Evolutionary conservation across 2,329 filamentous ascomycete genomes (phyloP), one percentile per base, ranked within the genome.

Genomic region (Verticillium klebahnii): DNA sequence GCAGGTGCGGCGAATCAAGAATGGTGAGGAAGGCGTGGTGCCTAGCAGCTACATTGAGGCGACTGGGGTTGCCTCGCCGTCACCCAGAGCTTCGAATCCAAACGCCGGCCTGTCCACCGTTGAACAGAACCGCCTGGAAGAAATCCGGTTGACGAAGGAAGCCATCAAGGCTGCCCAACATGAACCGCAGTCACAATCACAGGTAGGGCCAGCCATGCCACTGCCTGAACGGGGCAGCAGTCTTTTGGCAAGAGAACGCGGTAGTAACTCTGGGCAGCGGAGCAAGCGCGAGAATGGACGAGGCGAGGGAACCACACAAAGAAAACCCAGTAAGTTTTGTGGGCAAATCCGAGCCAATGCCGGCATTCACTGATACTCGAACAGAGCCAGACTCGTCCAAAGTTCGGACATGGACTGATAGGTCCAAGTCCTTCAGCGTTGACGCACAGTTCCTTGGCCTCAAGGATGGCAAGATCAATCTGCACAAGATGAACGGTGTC

Each of bases 401-500:
- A 77, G 86, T 96, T 36, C 88, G 95, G 66, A 93, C 89, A 2
- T 99, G 95, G 95, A 97, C 93, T 36, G 95, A 99, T 76, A 87
- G 95, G 68, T 92, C 92, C 39, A 95, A 94, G 69, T 94, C 93
- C 1, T 99, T 99, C 78, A 98, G 92, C 69, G 95, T 99, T 61
- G 95, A 98, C 67, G 95, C 95, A 17, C 92, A 99, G 73, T 99
- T 98, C 71, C 86, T 99, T 59, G 94, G 93, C 32, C 84, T 98
- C 59, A 92, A 92, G 73, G 95, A 98, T 72, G 92, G 93, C 66
- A 98, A 98, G 76, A 96, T 99, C 67, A 96, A 99, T 75, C 82
- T 99, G 25, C 95, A 99, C 80, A 99, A 99, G 79, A 85, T 92
- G 77, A 99, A 99, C 72, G 95, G 95, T 40, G 93, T 99, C 69